Conservation (phyloP, 225 moss, liverwort and hornwort genomes). For the Takakia lepidozioides region DNA sequence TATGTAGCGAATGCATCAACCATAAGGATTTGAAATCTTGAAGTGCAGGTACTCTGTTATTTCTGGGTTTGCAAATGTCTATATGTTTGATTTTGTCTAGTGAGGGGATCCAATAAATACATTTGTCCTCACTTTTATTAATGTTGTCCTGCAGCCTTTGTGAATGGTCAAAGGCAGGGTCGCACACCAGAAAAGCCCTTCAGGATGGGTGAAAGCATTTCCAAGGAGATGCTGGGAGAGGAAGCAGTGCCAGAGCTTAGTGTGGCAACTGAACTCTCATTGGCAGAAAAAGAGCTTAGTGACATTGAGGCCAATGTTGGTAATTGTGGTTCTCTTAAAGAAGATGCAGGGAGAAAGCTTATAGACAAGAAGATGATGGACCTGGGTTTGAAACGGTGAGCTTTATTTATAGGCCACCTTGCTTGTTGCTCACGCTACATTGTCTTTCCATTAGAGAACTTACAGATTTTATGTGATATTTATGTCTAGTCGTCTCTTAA, state of each 20-base stretch:
- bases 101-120: too few species aligned
- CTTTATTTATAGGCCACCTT: background rate
- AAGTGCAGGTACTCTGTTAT: too few species aligned
- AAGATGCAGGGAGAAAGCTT: conserved; percentile 17
- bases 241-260: conserved; percentile 29
- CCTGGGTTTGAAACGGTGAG: conserved; percentile 49
- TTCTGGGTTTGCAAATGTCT: too few species aligned
- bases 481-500: too few species aligned
- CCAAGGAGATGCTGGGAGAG: conserved; percentile 35
- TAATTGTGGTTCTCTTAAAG: conserved; percentile 12
- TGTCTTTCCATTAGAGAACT: background rate
- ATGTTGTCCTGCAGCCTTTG: conserved; percentile 54
- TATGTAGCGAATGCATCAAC: too few species aligned
- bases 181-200: conserved; percentile 50
- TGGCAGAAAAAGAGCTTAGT: conserved; percentile 28
- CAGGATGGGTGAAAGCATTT: conserved; percentile 60
- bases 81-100: too few species aligned
- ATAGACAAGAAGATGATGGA: conserved; percentile 48
- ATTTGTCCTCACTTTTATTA: too few species aligned
- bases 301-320: conserved; percentile 18
- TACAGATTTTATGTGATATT: background rate
- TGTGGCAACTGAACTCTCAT: conserved; percentile 43
- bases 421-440: background rate
- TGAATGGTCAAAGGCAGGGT: conserved; percentile 66
- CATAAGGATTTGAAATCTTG: too few species aligned